phyloP scores from a whole-genome alignment of 2,329 filamentous ascomycete species.

The Xylaria sp. region DNA sequence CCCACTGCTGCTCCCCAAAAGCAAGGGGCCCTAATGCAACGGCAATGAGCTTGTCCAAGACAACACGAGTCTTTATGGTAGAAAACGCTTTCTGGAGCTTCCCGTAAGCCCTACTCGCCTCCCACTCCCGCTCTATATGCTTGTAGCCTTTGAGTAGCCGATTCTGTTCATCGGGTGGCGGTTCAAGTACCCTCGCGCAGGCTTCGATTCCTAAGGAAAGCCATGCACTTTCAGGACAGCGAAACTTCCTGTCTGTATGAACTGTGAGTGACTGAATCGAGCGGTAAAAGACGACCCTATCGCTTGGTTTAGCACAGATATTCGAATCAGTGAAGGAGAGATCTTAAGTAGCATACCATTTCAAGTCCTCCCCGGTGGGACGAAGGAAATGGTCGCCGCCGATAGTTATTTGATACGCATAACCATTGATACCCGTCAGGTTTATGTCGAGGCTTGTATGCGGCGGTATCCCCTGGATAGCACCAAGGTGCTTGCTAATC shows the following conservation, averaged over 20 bases:
- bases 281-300: slow-evolving; percentile 2
- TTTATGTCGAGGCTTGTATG: not conserved
- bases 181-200: not conserved
- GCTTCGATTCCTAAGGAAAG: not conserved
- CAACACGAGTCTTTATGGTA: not conserved
- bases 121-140: not conserved
- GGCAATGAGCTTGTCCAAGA: not conserved
- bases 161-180: not conserved
- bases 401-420: not conserved
- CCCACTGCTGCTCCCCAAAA: no score
- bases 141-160: not conserved
- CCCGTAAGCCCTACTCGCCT: not conserved
- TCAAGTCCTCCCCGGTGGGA: not conserved
- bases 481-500: not conserved
- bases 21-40: not conserved
- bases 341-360: not conserved
- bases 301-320: not conserved
- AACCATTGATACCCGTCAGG: not conserved
- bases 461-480: not conserved
- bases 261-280: not conserved
- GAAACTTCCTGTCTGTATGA: not conserved
- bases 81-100: not conserved
- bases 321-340: not conserved
- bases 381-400: not conserved
- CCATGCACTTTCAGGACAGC: not conserved